Percentiles rank a stretch among this genome's conserved stretches.
These are phyloP conservation scores for Trichoderma aggressivum DNA, from an alignment of 2,329 filamentous ascomycete genomes.

Conservation along the genomic window DNA sequence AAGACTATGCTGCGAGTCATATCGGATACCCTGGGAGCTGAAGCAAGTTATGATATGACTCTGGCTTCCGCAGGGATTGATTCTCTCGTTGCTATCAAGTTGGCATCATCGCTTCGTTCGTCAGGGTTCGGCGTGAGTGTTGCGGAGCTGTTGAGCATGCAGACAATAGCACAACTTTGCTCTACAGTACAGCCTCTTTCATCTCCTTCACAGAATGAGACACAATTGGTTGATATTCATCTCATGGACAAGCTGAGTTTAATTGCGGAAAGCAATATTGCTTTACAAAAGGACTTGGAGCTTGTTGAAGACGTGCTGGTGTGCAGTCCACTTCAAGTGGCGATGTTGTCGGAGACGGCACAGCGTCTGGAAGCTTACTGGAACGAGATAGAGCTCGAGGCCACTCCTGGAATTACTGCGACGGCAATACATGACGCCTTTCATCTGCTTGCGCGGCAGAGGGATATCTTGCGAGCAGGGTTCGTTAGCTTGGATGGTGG, in stretches of 20 bases:
- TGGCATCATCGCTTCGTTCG: constrained; percentile 62
- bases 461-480: constrained; percentile 70
- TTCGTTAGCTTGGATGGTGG: constrained; percentile 55
- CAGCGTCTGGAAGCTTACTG: constrained; percentile 62
- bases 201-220: background rate
- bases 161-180: constrained; percentile 37
- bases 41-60: constrained; percentile 36
- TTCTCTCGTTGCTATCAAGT: constrained; percentile 47
- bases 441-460: constrained; percentile 45
- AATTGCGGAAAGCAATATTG: constrained; percentile 23
- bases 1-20: constrained; percentile 39
- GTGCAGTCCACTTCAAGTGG: constrained; percentile 71
- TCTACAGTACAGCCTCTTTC: constrained; percentile 5
- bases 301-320: constrained; percentile 46
- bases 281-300: constrained; percentile 21
- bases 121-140: constrained; percentile 55
- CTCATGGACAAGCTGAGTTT: constrained; percentile 21
- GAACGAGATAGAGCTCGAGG: constrained; percentile 70
- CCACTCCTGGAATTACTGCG: constrained; percentile 37
- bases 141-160: constrained; percentile 58
- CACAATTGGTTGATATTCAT: constrained; percentile 17
- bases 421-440: constrained; percentile 50
- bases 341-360: constrained; percentile 76
- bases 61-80: constrained; percentile 60
- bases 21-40: constrained; percentile 38